Conservation (phyloP, 2,329 filamentous ascomycete species). For the Tolypocladium pustulatum region DNA sequence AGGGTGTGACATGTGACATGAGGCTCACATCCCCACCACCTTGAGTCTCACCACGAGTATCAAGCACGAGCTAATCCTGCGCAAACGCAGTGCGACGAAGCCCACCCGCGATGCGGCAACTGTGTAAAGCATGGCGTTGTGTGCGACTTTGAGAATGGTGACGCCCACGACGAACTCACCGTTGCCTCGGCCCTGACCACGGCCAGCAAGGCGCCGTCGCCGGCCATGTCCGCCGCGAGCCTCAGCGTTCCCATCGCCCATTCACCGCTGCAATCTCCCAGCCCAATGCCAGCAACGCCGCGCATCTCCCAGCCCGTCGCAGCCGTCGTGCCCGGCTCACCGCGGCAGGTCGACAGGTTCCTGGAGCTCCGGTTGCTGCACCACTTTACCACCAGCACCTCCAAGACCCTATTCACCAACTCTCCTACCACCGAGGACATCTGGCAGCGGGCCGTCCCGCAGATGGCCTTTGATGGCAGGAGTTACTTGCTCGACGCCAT, state of each 20-base stretch:
- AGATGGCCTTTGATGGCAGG: slow-evolving; percentile 48
- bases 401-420: slow-evolving; percentile 46
- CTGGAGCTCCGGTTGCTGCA: slow-evolving; percentile 55
- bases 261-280: neutral
- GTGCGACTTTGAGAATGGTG: slow-evolving; percentile 52
- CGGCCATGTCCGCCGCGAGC: slow-evolving; percentile 8
- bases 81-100: slow-evolving; percentile 47
- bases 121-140: slow-evolving; percentile 56
- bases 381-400: slow-evolving; percentile 51
- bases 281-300: neutral
- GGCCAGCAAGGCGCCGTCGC: neutral
- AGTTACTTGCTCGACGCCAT: slow-evolving; percentile 53
- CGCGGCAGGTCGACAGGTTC: slow-evolving; percentile 31
- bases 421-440: slow-evolving; percentile 41
- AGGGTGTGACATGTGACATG: neutral
- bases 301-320: slow-evolving; percentile 1
- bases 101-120: slow-evolving; percentile 55
- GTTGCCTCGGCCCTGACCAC: slow-evolving; percentile 20
- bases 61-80: neutral
- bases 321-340: slow-evolving; percentile 18
- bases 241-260: slow-evolving; percentile 13
- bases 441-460: slow-evolving; percentile 50
- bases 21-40: neutral
- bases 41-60: neutral
- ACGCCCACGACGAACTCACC: slow-evolving; percentile 33